Conservation (phyloP, 1,284 basidiomycete species). For the Moesziomyces antarcticus region DNA sequence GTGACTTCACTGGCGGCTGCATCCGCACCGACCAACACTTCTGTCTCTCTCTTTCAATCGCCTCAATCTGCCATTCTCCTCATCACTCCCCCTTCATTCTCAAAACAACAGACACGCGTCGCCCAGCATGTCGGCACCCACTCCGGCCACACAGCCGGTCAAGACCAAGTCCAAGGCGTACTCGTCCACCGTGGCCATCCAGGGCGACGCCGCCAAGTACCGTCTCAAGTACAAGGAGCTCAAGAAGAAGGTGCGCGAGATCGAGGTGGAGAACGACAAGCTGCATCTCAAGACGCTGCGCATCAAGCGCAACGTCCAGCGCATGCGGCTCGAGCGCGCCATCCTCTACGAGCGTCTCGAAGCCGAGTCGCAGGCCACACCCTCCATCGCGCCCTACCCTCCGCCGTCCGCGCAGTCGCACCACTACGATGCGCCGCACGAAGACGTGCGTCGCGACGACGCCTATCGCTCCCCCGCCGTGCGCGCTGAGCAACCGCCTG, state of each 20-base stretch:
- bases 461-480: conserved; percentile 4
- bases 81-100: neutral
- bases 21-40: conserved; percentile 12
- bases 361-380: conserved; percentile 43
- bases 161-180: conserved; percentile 66
- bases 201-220: conserved; percentile 83
- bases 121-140: conserved; percentile 35
- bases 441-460: conserved; percentile 13
- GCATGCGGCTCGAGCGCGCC: conserved; percentile 88
- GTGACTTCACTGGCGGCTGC: conserved; percentile 11
- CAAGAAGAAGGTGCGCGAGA: conserved; percentile 87
- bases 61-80: neutral
- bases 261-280: conserved; percentile 90
- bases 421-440: conserved; percentile 15
- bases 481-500: neutral
- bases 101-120: neutral
- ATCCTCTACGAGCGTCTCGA: conserved; percentile 62
- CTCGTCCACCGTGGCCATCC: conserved; percentile 62
- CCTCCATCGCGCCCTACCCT: conserved; percentile 17
- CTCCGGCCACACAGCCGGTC: conserved; percentile 42
- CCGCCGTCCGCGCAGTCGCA: conserved; percentile 12
- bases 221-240: conserved; percentile 88
- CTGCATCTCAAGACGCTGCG: conserved; percentile 82
- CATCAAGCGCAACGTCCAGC: conserved; percentile 84
- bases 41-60: neutral